phyloP scores from a whole-genome alignment of 306 rosid species.

The Vicia faba region DNA sequence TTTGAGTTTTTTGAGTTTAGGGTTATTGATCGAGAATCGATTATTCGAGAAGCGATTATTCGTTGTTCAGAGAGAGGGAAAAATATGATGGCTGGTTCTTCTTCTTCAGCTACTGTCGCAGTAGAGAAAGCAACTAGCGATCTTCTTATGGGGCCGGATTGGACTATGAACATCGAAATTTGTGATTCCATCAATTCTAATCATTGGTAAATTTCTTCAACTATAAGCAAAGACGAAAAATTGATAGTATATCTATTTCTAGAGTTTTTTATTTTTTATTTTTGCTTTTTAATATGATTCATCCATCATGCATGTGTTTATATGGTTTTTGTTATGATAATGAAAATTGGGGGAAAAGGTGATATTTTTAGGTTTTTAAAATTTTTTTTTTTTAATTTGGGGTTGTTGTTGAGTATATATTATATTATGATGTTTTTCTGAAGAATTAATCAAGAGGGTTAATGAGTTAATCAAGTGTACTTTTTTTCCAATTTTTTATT shows the following conservation, averaged over 20 bases:
- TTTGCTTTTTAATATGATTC: slow-evolving; percentile 31
- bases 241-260: slow-evolving; percentile 38
- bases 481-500: background rate
- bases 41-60: too few relatives aligned
- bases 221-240: slow-evolving; percentile 13
- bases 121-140: slow-evolving; percentile 99
- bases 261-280: slow-evolving; percentile 17
- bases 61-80: slow-evolving; percentile 31
- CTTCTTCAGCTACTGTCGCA: slow-evolving; percentile 89
- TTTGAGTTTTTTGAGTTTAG: slow-evolving; percentile 16
- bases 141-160: slow-evolving; percentile 96
- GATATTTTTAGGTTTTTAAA: background rate
- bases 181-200: slow-evolving; percentile 94
- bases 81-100: slow-evolving; percentile 52
- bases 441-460: slow-evolving; percentile 18
- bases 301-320: slow-evolving; percentile 32
- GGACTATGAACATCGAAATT: slow-evolving; percentile 99
- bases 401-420: slow-evolving; percentile 20
- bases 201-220: slow-evolving; percentile 67
- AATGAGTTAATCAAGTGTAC: slow-evolving; percentile 10
- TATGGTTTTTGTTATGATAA: slow-evolving; percentile 23
- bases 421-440: slow-evolving; percentile 1
- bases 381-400: background rate
- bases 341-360: slow-evolving; percentile 29
- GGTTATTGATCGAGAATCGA: slow-evolving; percentile 17